These are phyloP conservation scores for Gigaspora rosea DNA, from an alignment of 192 early-diverging fungal species.

Conservation along the genomic window DNA sequence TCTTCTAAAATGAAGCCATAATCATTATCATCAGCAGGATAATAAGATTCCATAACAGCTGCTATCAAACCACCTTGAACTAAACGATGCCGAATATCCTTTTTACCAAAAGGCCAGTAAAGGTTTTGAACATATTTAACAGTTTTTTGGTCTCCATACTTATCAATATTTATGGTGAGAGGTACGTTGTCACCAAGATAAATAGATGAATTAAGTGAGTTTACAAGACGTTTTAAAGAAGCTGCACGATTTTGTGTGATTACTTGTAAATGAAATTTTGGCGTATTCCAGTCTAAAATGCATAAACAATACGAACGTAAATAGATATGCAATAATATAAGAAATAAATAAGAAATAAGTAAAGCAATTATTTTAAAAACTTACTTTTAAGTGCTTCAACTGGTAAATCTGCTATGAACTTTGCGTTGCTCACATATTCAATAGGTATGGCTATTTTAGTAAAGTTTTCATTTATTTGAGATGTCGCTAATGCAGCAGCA, in stretches of 20 bases:
- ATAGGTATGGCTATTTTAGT: slow-evolving; percentile 48
- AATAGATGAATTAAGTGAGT: slow-evolving; percentile 45
- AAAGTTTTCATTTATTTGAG: slow-evolving; percentile 27
- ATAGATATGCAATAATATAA: neutral
- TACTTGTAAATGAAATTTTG: slow-evolving; percentile 52
- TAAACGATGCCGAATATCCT: slow-evolving; percentile 54
- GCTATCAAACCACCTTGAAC: slow-evolving; percentile 59
- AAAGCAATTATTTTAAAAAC: neutral
- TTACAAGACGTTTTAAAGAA: slow-evolving; percentile 57
- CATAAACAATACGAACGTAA: no score
- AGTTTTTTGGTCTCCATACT: slow-evolving; percentile 52
- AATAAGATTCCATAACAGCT: slow-evolving; percentile 63
- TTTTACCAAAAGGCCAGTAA: slow-evolving; percentile 53
- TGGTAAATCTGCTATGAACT: slow-evolving; percentile 54
- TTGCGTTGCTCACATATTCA: slow-evolving; percentile 48
- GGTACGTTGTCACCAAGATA: slow-evolving; percentile 56
- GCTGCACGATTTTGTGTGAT: slow-evolving; percentile 59
- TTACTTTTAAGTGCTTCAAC: slow-evolving; percentile 54
- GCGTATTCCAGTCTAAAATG: slow-evolving; percentile 54
- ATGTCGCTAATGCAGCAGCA: neutral
- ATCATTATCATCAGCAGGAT: slow-evolving; percentile 55
- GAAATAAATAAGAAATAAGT: neutral
- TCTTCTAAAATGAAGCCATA: slow-evolving; percentile 62
- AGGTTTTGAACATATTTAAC: slow-evolving; percentile 45
- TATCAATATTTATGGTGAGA: slow-evolving; percentile 61